Conservation (phyloP, 495 filamentous ascomycete species). For the Cladorrhinum samala region DNA sequence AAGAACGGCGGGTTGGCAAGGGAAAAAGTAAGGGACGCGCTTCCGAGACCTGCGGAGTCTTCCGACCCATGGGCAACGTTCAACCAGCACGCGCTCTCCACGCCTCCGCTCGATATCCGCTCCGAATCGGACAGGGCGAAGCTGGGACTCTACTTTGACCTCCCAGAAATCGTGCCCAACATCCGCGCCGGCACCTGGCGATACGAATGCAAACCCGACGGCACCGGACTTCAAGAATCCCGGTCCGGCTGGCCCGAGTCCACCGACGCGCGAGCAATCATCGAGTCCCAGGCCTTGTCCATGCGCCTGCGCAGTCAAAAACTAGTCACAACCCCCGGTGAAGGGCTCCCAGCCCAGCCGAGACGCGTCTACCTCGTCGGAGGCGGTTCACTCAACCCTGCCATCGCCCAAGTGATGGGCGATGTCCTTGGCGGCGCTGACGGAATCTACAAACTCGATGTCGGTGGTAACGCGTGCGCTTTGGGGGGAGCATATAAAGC, state of each 20-base stretch:
- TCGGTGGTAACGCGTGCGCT: constrained; percentile 94
- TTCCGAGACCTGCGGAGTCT: constrained; percentile 32
- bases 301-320: constrained; percentile 75
- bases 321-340: constrained; percentile 55
- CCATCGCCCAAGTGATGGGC: constrained; percentile 73
- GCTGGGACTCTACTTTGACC: constrained; percentile 86
- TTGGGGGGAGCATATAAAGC: constrained; percentile 96
- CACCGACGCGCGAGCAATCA: constrained; percentile 75
- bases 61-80: constrained; percentile 67
- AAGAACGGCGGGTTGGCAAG: constrained; percentile 94
- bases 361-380: constrained; percentile 89
- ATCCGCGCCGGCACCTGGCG: constrained; percentile 76
- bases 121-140: constrained; percentile 55
- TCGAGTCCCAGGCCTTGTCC: constrained; percentile 91
- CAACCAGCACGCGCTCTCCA: constrained; percentile 59
- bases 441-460: constrained; percentile 85
- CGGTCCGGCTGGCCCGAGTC: constrained; percentile 31
- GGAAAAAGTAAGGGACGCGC: constrained; percentile 73
- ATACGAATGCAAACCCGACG: constrained; percentile 58
- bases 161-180: constrained; percentile 94
- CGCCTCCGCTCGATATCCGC: constrained; percentile 59
- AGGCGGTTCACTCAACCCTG: constrained; percentile 79
- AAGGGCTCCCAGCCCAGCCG: constrained; percentile 68
- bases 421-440: constrained; percentile 84
- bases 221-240: constrained; percentile 42